A percentile compares a stretch with the other conserved stretches of the same genome.
Conservation (phyloP, 805 yeast species). For the Hanseniaspora vineae region DNA sequence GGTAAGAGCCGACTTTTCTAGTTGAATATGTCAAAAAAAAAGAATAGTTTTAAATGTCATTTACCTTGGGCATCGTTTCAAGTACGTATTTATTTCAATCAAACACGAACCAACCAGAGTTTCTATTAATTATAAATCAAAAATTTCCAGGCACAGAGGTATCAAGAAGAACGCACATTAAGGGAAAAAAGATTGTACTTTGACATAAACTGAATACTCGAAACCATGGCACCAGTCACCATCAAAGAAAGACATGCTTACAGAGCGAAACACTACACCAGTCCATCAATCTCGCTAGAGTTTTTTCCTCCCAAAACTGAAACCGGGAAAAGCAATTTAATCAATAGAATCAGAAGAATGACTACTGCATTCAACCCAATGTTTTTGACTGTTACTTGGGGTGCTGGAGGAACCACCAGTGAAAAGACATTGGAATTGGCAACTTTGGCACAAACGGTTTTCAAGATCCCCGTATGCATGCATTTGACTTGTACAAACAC, state of each 20-base stretch:
- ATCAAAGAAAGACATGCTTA: conserved; percentile 37
- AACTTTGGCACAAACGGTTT: conserved; percentile 54
- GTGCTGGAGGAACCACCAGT: conserved; percentile 94
- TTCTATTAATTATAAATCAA: too few species aligned
- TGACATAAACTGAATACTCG: background rate
- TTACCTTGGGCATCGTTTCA: too few species aligned
- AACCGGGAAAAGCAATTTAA: conserved; percentile 68
- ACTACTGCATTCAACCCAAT: conserved; percentile 66
- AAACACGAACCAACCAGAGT: too few species aligned
- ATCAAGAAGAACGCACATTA: too few species aligned
- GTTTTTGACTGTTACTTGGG: conserved; percentile 94
- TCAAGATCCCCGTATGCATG: conserved; percentile 73
- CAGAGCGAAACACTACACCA: conserved; percentile 26
- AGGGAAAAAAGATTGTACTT: too few species aligned
- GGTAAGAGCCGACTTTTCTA: too few species aligned
- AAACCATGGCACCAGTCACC: conserved; percentile 4
- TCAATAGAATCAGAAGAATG: conserved; percentile 83
- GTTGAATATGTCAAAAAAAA: too few species aligned
- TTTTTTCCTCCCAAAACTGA: conserved; percentile 97
- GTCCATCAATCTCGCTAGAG: conserved; percentile 70
- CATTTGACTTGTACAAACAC: conserved; percentile 96
- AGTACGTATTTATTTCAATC: too few species aligned
- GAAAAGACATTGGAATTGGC: conserved; percentile 80
- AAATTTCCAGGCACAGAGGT: too few species aligned
- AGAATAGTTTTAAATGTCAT: too few species aligned